Evolutionary conservation across 129 eudicot species (phyloP), one percentile per base, ranked within the genome.

Genomic region (Silybum marianum): DNA sequence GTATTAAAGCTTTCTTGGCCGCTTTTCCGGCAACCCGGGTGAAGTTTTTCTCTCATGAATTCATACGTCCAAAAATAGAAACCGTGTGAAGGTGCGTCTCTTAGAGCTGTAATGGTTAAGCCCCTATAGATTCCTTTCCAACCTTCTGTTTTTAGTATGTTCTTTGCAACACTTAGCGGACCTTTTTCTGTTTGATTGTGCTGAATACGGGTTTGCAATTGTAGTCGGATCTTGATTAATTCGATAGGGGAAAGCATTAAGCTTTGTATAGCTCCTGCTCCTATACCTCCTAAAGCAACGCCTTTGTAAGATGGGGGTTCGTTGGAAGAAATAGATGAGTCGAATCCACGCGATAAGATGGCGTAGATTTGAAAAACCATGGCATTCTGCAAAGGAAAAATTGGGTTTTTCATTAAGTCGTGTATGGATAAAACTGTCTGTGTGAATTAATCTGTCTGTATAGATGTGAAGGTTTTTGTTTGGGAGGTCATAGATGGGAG

Each of bases 361-460:
- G 99, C 99, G 62, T 96, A 93, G 34, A 88, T 87, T 86, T 96
- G 98, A 83, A 96, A 96, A 68, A 85, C 98, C 87, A 96, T 83
- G 1, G 99, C 99, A 79, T 96, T 96, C 99, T 96, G 96, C 91
- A 82, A 82, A 9, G 16, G 19, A 60, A 34, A 51, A 65, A 7
- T 22, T 2, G 69, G 36, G 36, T 32, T 32, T 32, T 32, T 3
- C 36, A 32, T 32, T 3, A 32, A 32, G 36, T 32, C 6, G 0
- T 32, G 36, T 32, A 32, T 32, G 36, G 30, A 32, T 32, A 32
- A 32, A 32, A 6, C 3, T 32, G 6, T 32, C 6, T 32, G 36
- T 32, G 36, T 32, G 36, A 32, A 32, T 32, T 32, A 32, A 32
- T 32, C 6, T 32, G 36, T 32, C 6, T 32, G 36, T 32, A 32